Conservation (phyloP, 2,329 filamentous ascomycete genomes). For the Alternaria consortialis region DNA sequence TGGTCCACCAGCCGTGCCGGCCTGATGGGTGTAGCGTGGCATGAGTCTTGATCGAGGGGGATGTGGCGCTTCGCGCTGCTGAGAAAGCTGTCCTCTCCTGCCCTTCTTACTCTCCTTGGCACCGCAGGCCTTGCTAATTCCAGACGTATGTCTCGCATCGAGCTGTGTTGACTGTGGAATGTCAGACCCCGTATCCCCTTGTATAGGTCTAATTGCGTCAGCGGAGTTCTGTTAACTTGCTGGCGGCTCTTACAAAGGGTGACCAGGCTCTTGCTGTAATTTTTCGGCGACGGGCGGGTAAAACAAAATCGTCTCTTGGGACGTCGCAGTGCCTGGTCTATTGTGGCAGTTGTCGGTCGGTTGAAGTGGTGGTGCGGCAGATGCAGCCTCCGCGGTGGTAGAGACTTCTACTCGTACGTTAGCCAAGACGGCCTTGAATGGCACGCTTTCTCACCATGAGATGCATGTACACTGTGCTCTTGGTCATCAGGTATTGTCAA, state of each 20-base stretch:
- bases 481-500: background rate
- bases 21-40: background rate
- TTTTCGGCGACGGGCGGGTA: background rate
- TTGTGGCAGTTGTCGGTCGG: background rate
- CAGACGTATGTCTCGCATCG: background rate
- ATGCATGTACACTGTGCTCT: background rate
- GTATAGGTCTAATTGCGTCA: constrained; percentile 1
- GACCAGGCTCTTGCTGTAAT: background rate
- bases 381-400: background rate
- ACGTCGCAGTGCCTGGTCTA: background rate
- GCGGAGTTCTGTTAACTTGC: background rate
- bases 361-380: background rate
- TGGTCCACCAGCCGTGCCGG: background rate
- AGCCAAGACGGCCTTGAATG: background rate
- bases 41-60: constrained; percentile 5
- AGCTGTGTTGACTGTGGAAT: constrained; percentile 2
- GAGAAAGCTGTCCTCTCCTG: constrained; percentile 2
- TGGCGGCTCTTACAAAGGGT: background rate
- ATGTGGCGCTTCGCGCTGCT: constrained; percentile 3
- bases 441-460: background rate
- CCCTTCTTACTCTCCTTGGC: constrained; percentile 9
- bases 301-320: background rate
- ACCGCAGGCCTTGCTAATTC: background rate
- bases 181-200: background rate
- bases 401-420: background rate